Base-by-base conservation (phyloP, 768 basidiomycete genomes). In the Collybia mongolica region DNA sequence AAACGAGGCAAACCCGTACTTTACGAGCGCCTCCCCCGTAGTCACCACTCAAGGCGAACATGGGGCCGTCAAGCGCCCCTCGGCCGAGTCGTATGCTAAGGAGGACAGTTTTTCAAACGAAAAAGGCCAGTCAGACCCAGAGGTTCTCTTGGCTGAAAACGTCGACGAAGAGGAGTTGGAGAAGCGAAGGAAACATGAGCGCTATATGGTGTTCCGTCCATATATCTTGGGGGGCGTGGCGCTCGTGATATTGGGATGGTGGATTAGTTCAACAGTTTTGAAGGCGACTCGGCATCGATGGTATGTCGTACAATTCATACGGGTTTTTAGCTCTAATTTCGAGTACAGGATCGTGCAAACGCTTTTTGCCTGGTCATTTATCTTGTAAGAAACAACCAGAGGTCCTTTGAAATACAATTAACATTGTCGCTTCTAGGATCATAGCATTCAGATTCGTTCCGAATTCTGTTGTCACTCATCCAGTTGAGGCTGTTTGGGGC, bases 381-480 rank as follows among this genome's bases (percentile, higher is more conserved):
- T 93, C 55, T 55, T 80, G 86, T 86, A 57, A 59, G 83, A 39
- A 2, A 23, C 23, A 18, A n/a, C 17, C 12, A 23, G 18, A 8
- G 9, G 37, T 35, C 18, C 29, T 19, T 19, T 28, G 19, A 24
- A n/a, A 40, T 46, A 6, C 28, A 52, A 22, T 41, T 44, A 26
- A 53, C 44, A 24, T 17, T 43, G 43, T 23, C 15, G 19, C 22
- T 35, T 41, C 20, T 32, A 86, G 84, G 5, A 75, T 90, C 53
- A 92, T 92, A 54, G 87, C 86, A 3, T 92, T 91, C 75, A 83
- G 88, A n/a, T 93, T 82, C 65, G 82, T 92, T 48, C 90, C 90
- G 54, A 86, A 80, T 64, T 76, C 80, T 3, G 71, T 83, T 23
- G 73, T 93, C 44, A 79, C 86, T 15, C 74, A 74, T 39, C 93